A percentile compares a stretch with the other conserved stretches of the same genome.
These are phyloP conservation scores for Pleurotus cornucopiae DNA, from an alignment of 768 basidiomycete species.

Conservation along the genomic window DNA sequence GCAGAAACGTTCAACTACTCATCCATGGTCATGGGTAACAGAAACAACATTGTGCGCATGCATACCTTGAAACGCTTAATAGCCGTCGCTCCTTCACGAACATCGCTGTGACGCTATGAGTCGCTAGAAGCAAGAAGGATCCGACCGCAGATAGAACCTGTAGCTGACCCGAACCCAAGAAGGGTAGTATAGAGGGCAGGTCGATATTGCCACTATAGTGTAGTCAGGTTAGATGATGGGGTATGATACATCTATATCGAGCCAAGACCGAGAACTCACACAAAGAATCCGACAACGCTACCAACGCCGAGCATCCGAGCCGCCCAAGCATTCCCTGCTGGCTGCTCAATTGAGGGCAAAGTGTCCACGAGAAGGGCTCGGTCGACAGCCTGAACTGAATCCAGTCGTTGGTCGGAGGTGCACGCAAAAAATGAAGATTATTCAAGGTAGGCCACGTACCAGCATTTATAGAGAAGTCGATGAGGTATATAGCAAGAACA, in stretches of 20 bases:
- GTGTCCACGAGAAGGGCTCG: conserved; percentile 89
- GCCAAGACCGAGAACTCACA: conserved; percentile 46
- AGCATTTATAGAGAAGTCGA: conserved; percentile 58
- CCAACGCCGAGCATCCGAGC: conserved; percentile 89
- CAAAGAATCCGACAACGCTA: conserved; percentile 81
- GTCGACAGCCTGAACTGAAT: conserved; percentile 80
- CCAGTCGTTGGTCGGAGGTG: too few species aligned
- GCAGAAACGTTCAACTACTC: background rate
- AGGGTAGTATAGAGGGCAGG: conserved; percentile 64
- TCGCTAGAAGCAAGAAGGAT: conserved; percentile 56
- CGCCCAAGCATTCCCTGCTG: conserved; percentile 92
- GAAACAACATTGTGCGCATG: background rate
- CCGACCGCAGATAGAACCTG: conserved; percentile 79
- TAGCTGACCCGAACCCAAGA: conserved; percentile 76
- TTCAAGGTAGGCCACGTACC: conserved; percentile 21
- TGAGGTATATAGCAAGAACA: conserved; percentile 45
- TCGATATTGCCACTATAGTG: conserved; percentile 70
- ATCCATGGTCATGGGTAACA: background rate
- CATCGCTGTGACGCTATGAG: conserved; percentile 59
- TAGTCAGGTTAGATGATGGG: background rate
- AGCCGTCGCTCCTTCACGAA: conserved; percentile 68
- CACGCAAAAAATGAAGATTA: background rate
- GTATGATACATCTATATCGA: background rate
- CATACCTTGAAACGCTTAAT: conserved; percentile 34
- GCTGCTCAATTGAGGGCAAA: conserved; percentile 68